Evolutionary conservation across 1,284 basidiomycete genomes (phyloP).

Genomic region (Rhodotorula sp.): DNA sequence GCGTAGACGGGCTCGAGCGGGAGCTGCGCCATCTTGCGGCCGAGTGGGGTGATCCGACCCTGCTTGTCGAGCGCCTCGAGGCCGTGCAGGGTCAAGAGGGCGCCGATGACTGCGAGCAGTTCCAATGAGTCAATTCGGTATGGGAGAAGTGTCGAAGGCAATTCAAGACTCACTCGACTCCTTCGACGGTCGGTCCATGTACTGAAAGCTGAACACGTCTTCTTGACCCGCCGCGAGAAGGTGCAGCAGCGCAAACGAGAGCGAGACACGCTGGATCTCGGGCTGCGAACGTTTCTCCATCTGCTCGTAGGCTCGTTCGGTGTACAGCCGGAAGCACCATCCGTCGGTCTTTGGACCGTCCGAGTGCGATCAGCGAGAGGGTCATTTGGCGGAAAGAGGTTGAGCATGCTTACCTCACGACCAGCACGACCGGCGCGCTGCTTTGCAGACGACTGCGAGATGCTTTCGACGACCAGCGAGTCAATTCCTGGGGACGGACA

Average conservation of each 20-base stretch:
- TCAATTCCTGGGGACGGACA: constrained; percentile 66
- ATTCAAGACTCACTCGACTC: constrained; percentile 68
- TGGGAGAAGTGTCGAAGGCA: neutral
- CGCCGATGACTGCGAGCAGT: constrained; percentile 58
- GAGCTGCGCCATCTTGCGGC: constrained; percentile 74
- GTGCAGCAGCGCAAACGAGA: constrained; percentile 77
- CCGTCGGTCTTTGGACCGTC: no score
- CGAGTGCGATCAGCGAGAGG: no score
- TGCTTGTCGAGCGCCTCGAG: constrained; percentile 65
- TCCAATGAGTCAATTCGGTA: constrained; percentile 19
- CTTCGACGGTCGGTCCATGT: constrained; percentile 76
- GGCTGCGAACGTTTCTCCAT: constrained; percentile 71
- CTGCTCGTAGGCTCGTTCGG: constrained; percentile 67
- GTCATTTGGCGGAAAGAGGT: no score
- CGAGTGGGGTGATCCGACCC: constrained; percentile 65
- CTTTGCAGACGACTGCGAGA: constrained; percentile 84
- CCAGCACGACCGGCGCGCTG: constrained; percentile 89
- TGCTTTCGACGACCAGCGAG: constrained; percentile 75
- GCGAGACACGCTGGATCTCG: constrained; percentile 80
- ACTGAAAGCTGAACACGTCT: constrained; percentile 71
- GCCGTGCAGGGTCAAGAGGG: constrained; percentile 70
- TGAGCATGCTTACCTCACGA: constrained; percentile 63
- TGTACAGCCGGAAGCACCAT: constrained; percentile 83
- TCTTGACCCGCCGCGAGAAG: constrained; percentile 58
- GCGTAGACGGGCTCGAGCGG: constrained; percentile 81